Evolutionary conservation across 305 asterid genomes (phyloP).

Genomic region (Euphrasia arctica): DNA sequence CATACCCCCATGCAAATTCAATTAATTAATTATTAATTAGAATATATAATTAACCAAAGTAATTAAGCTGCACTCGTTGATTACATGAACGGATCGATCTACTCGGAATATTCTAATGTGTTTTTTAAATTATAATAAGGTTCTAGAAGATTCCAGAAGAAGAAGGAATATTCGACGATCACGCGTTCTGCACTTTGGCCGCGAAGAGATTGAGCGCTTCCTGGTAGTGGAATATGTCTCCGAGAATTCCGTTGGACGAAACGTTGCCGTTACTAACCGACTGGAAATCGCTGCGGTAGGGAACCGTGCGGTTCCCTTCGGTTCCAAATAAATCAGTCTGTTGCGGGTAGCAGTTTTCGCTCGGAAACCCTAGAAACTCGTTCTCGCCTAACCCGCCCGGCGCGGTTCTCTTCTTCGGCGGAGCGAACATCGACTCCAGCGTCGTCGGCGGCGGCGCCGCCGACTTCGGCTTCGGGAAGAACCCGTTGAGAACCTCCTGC

Average conservation of each 20-base stretch:
- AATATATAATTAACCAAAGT: background rate
- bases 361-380: constrained; percentile 30
- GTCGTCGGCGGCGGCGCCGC: constrained; percentile 16
- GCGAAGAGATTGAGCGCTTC: constrained; percentile 50
- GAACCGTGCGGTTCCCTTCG: constrained; percentile 28
- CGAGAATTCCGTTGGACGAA: constrained; percentile 37
- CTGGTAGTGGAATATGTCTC: constrained; percentile 64
- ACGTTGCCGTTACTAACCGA: background rate
- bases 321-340: constrained; percentile 22
- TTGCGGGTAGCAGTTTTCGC: background rate
- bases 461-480: constrained; percentile 58
- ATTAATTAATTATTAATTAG: background rate
- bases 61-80: too few species aligned
- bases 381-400: too few species aligned
- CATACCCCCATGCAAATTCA: constrained; percentile 27
- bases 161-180: background rate
- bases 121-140: too few species aligned
- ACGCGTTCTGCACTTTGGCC: constrained; percentile 49
- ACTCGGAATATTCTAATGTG: too few species aligned
- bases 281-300: background rate
- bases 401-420: background rate
- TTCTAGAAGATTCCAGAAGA: background rate
- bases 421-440: background rate
- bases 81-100: too few species aligned
- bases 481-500: constrained; percentile 65